Percentiles rank a stretch among this genome's conserved stretches.
These are phyloP conservation scores for Russula compacta DNA, from an alignment of 768 basidiomycete species.

Conservation along the genomic window DNA sequence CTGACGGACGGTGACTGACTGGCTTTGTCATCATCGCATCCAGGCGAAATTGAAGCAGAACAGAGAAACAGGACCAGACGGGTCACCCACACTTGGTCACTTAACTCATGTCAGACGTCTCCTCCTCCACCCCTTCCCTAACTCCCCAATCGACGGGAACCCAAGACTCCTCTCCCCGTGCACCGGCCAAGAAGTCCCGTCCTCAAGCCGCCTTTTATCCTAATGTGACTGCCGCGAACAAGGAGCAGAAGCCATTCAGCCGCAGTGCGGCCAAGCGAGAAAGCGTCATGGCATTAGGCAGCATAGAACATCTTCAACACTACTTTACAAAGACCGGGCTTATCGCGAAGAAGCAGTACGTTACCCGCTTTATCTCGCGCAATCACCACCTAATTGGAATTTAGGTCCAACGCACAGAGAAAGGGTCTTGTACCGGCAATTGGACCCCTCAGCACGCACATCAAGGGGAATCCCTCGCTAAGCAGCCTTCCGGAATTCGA, in stretches of 20 bases:
- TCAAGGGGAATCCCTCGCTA: constrained; percentile 32
- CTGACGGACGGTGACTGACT: background rate
- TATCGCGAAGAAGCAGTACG: constrained; percentile 62
- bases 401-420: constrained; percentile 37
- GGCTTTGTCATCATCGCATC: constrained; percentile 3
- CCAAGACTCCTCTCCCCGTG: constrained; percentile 29
- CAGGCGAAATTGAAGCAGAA: background rate
- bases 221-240: constrained; percentile 58
- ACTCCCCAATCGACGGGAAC: constrained; percentile 54
- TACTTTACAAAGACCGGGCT: constrained; percentile 89
- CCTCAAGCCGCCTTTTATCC: constrained; percentile 75
- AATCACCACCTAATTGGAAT: constrained; percentile 18
- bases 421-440: constrained; percentile 69
- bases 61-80: background rate
- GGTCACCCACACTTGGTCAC: background rate
- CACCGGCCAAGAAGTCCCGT: constrained; percentile 40
- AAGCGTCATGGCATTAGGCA: constrained; percentile 90
- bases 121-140: constrained; percentile 44
- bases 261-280: constrained; percentile 87
- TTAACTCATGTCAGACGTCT: constrained; percentile 22
- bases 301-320: constrained; percentile 91
- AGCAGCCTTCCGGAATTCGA: constrained; percentile 41
- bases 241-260: constrained; percentile 78
- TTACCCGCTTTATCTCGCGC: constrained; percentile 10
- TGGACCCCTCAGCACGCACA: constrained; percentile 37